Conservation (phyloP, 2,329 filamentous ascomycete genomes). For the Fusarium algeriense region DNA sequence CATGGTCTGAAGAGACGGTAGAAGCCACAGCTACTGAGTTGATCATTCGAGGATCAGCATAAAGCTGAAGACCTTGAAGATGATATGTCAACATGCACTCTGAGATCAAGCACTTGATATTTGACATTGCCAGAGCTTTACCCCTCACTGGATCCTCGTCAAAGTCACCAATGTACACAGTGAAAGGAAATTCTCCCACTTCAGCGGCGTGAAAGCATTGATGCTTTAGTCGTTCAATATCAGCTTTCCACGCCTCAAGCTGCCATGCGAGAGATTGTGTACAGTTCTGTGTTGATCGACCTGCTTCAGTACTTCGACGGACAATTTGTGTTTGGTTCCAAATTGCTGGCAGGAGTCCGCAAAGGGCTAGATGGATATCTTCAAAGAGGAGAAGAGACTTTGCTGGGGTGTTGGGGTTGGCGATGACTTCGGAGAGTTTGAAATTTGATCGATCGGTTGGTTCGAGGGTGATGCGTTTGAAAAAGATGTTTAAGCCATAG, state of each 20-base stretch:
- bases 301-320: conserved; percentile 36
- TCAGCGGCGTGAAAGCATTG: conserved; percentile 29
- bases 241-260: conserved; percentile 45
- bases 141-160: conserved; percentile 43
- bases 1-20: conserved; percentile 8
- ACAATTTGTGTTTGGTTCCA: conserved; percentile 49
- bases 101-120: conserved; percentile 50
- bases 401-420: conserved; percentile 45
- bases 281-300: conserved; percentile 11
- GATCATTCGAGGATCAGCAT: conserved; percentile 51
- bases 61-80: conserved; percentile 53
- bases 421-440: conserved; percentile 49
- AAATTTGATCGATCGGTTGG: conserved; percentile 49
- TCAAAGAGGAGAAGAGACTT: conserved; percentile 49
- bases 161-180: conserved; percentile 49
- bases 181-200: conserved; percentile 34
- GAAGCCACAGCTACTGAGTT: conserved; percentile 44
- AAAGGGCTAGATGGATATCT: conserved; percentile 52
- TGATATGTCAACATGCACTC: conserved; percentile 54
- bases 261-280: conserved; percentile 42
- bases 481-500: conserved; percentile 54
- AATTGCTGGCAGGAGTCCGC: conserved; percentile 49
- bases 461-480: conserved; percentile 50
- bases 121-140: conserved; percentile 39
- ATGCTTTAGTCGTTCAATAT: conserved; percentile 43